These are phyloP conservation scores for Colletotrichum musicola DNA, from an alignment of 2,329 filamentous ascomycete species.

Conservation along the genomic window DNA sequence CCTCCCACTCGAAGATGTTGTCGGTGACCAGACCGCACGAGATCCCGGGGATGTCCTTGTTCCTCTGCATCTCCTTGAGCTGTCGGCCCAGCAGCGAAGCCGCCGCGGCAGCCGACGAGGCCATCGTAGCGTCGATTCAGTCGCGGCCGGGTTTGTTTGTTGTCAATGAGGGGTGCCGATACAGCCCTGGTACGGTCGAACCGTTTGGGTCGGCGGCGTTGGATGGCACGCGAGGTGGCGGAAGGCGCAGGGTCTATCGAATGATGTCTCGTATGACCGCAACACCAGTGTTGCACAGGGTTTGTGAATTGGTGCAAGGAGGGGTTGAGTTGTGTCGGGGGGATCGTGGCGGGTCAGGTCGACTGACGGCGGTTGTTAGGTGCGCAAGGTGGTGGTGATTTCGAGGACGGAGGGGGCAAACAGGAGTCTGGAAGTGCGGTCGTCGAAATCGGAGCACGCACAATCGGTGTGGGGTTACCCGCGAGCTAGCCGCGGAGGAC, in stretches of 20 bases:
- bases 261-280: no score
- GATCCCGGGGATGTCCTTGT: constrained; percentile 93
- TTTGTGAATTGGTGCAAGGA: no score
- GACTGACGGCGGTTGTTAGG: not conserved
- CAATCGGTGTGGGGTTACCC: constrained; percentile 30
- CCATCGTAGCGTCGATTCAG: constrained; percentile 45
- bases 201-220: no score
- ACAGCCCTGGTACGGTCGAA: no score
- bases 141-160: not conserved
- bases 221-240: no score
- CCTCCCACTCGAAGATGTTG: constrained; percentile 98
- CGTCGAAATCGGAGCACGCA: constrained; percentile 32
- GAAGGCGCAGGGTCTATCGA: no score
- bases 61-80: constrained; percentile 92
- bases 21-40: constrained; percentile 89
- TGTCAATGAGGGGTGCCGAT: no score
- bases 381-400: not conserved
- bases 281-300: no score
- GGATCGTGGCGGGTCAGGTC: not conserved
- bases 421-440: constrained; percentile 1
- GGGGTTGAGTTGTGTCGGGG: not conserved
- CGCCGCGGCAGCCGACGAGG: constrained; percentile 66
- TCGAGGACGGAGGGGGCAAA: constrained; percentile 10
- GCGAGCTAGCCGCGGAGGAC: not conserved
- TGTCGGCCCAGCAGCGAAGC: constrained; percentile 84